phyloP scores from a whole-genome alignment of 768 basidiomycete species.

The Lactifluus subvellereus region DNA sequence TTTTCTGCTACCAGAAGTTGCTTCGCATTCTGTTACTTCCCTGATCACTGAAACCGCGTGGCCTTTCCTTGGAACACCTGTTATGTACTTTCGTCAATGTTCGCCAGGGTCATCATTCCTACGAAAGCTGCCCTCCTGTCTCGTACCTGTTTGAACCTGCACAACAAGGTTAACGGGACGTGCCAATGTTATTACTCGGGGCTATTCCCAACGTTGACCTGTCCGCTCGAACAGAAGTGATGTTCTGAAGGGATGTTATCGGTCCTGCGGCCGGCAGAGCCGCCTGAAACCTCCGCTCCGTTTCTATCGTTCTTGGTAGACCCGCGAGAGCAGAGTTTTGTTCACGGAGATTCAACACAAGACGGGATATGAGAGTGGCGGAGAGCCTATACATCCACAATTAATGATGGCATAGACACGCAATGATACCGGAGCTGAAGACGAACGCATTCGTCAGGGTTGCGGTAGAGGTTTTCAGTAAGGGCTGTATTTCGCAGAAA shows the following conservation, averaged over 20 bases:
- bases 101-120: no score
- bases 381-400: neutral
- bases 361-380: conserved; percentile 5
- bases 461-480: conserved; percentile 4
- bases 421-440: neutral
- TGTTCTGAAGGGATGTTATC: neutral
- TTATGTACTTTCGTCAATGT: no score
- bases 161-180: neutral
- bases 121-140: neutral
- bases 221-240: neutral
- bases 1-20: neutral
- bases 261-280: neutral
- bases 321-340: neutral
- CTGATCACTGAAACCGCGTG: no score
- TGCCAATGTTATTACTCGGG: neutral
- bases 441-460: conserved; percentile 17
- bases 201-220: neutral
- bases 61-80: no score
- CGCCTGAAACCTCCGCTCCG: conserved; percentile 2
- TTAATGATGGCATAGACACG: neutral
- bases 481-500: neutral
- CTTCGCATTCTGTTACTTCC: neutral
- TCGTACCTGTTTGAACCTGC: neutral
- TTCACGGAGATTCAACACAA: conserved; percentile 9
- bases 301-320: neutral